Percentiles rank a stretch among this genome's conserved stretches.
Conservation (phyloP, 2,329 filamentous ascomycete species). For the Endothia cerciana region DNA sequence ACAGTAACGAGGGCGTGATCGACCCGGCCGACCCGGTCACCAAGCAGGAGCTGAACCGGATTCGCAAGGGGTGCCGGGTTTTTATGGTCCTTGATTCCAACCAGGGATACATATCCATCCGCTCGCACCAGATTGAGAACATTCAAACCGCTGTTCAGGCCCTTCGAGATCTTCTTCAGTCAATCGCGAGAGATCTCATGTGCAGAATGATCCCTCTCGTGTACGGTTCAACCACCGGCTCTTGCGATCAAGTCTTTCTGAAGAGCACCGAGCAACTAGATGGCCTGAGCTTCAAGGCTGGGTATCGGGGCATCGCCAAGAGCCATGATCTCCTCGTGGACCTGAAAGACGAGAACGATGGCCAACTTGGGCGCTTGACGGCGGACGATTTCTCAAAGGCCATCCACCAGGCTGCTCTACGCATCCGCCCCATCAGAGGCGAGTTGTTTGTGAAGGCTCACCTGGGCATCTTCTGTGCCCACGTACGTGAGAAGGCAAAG, state of each 20-base stretch:
- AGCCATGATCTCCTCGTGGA: neutral
- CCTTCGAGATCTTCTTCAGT: slow-evolving; percentile 16
- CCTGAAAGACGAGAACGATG: neutral
- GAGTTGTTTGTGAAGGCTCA: slow-evolving; percentile 22
- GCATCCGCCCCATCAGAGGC: slow-evolving; percentile 20
- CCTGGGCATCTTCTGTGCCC: slow-evolving; percentile 16
- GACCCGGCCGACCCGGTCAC: slow-evolving; percentile 16
- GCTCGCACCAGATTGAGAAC: neutral
- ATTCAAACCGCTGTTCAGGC: slow-evolving; percentile 16
- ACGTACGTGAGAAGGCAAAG: neutral
- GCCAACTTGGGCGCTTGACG: neutral
- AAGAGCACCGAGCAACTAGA: slow-evolving; percentile 4
- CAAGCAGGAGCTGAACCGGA: slow-evolving; percentile 2
- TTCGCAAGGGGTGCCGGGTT: slow-evolving; percentile 16
- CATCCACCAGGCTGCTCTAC: slow-evolving; percentile 18
- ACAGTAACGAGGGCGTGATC: slow-evolving; percentile 9
- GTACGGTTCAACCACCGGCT: slow-evolving; percentile 7
- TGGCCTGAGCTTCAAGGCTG: neutral
- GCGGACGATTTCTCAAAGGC: neutral
- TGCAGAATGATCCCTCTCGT: slow-evolving; percentile 1
- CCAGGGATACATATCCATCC: slow-evolving; percentile 6
- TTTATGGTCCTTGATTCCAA: slow-evolving; percentile 8
- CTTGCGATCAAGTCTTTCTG: neutral
- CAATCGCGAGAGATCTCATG: slow-evolving; percentile 16
- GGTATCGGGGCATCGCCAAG: slow-evolving; percentile 2